These are phyloP conservation scores for Elsinoe batatas DNA, from an alignment of 2,329 filamentous ascomycete species.

Conservation along the genomic window DNA sequence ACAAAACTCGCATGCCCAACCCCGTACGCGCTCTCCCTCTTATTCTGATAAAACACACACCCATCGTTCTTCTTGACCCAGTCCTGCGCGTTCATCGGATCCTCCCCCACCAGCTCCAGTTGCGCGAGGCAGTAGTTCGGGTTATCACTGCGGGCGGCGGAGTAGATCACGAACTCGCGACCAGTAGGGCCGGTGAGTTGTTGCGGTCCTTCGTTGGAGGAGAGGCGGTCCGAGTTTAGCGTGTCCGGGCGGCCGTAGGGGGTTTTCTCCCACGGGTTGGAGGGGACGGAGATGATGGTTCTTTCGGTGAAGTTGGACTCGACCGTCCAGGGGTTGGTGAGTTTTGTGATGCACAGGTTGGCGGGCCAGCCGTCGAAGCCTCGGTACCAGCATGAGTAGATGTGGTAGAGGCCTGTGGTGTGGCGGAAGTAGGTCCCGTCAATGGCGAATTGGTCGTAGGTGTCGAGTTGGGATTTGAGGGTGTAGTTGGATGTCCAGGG, in stretches of 20 bases:
- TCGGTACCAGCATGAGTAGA: constrained; percentile 35
- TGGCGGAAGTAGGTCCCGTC: constrained; percentile 45
- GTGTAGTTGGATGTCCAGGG: constrained; percentile 38
- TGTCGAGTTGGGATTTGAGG: constrained; percentile 39
- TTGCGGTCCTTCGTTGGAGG: constrained; percentile 42
- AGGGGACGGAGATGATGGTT: constrained; percentile 38
- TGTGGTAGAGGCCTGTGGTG: constrained; percentile 30
- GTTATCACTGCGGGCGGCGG: constrained; percentile 42
- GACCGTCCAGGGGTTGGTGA: constrained; percentile 40
- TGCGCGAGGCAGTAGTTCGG: constrained; percentile 45
- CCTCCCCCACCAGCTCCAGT: constrained; percentile 39
- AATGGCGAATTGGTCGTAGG: constrained; percentile 45
- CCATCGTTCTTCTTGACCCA: constrained; percentile 40
- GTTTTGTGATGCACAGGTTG: constrained; percentile 44
- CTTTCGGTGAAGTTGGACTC: constrained; percentile 37
- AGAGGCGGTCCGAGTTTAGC: constrained; percentile 29
- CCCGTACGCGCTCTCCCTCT: constrained; percentile 35
- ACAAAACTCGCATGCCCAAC: constrained; percentile 44
- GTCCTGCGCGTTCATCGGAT: constrained; percentile 40
- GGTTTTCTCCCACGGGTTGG: constrained; percentile 43
- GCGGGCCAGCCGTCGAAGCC: constrained; percentile 41
- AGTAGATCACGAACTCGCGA: constrained; percentile 42
- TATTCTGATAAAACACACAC: constrained; percentile 43
- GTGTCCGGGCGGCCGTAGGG: constrained; percentile 40
- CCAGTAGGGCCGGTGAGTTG: constrained; percentile 41